Percentiles rank a stretch among this genome's conserved stretches.
phyloP scores from a whole-genome alignment of 192 early-diverging fungal genomes.

The Thamnidium elegans region DNA sequence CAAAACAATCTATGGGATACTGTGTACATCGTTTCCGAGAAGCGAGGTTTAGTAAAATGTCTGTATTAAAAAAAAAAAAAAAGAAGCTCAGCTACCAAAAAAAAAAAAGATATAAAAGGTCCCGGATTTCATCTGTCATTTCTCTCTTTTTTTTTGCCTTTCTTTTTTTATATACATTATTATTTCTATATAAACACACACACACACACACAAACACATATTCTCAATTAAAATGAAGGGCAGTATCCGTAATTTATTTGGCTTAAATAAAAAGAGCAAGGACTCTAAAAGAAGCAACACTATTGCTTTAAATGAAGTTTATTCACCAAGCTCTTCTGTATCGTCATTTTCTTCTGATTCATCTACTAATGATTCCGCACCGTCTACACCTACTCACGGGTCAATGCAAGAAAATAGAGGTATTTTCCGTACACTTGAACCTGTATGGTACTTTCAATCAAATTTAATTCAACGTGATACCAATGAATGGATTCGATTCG shows the following conservation, averaged over 20 bases:
- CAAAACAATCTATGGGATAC: too few relatives aligned
- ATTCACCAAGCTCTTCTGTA: constrained; percentile 20
- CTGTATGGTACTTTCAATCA: constrained; percentile 16
- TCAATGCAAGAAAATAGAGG: constrained; percentile 14
- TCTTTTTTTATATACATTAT: neutral
- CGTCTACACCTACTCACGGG: constrained; percentile 9
- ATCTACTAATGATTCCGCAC: constrained; percentile 3
- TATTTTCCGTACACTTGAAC: constrained; percentile 26
- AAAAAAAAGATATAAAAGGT: too few relatives aligned
- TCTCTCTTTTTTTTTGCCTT: neutral
- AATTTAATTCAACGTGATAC: neutral
- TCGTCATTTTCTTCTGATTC: constrained; percentile 11
- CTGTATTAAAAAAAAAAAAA: too few relatives aligned
- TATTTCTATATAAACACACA: too few relatives aligned
- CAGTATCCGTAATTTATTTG: neutral
- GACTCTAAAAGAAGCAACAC: neutral
- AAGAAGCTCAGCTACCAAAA: too few relatives aligned
- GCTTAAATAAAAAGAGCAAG: neutral
- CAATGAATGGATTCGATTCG: constrained; percentile 18
- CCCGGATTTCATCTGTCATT: neutral
- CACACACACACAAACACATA: too few relatives aligned
- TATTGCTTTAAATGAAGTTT: neutral
- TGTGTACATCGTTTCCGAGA: too few relatives aligned
- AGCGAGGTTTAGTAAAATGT: too few relatives aligned
- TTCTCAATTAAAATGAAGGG: too few relatives aligned